Percentiles rank a stretch among this genome's conserved stretches.
Conservation (phyloP, 140 eudicot genomes). For the Erigeron philadelphicus region DNA sequence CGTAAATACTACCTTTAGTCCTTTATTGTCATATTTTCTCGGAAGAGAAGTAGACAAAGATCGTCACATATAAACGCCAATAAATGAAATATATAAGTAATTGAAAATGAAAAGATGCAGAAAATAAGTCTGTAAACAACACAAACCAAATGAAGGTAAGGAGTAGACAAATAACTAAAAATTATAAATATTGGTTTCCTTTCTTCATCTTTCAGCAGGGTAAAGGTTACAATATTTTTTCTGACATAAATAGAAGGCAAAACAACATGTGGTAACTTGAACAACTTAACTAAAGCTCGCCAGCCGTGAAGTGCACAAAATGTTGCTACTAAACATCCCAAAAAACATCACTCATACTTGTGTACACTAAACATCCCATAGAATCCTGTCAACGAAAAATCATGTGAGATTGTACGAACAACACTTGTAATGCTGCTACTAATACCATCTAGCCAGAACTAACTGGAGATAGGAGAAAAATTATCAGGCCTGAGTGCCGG, state of each 20-base stretch:
- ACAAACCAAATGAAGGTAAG: too few relatives aligned
- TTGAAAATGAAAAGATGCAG: background rate
- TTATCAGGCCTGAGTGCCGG: constrained; percentile 72
- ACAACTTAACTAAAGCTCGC: background rate
- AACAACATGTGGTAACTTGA: constrained; percentile 16
- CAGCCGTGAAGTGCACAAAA: constrained; percentile 15
- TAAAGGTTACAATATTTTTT: background rate
- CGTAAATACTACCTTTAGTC: too few relatives aligned
- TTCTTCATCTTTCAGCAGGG: background rate
- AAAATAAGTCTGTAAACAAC: background rate
- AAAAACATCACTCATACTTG: constrained; percentile 29
- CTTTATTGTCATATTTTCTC: too few relatives aligned
- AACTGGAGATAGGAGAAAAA: constrained; percentile 3
- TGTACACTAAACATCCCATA: constrained; percentile 31
- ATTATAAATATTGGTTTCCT: background rate
- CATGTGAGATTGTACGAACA: constrained; percentile 24
- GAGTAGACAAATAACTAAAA: background rate
- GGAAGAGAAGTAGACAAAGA: too few relatives aligned
- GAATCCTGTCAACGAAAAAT: constrained; percentile 23
- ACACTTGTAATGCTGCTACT: constrained; percentile 18
- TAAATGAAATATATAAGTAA: background rate
- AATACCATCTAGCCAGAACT: constrained; percentile 18
- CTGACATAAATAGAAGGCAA: constrained; percentile 8
- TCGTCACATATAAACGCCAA: background rate
- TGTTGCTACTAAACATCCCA: constrained; percentile 8